Evolutionary conservation across 2,329 filamentous ascomycete species (phyloP), one percentile per base, ranked within the genome.

Genomic region (Aschersonia sp.): DNA sequence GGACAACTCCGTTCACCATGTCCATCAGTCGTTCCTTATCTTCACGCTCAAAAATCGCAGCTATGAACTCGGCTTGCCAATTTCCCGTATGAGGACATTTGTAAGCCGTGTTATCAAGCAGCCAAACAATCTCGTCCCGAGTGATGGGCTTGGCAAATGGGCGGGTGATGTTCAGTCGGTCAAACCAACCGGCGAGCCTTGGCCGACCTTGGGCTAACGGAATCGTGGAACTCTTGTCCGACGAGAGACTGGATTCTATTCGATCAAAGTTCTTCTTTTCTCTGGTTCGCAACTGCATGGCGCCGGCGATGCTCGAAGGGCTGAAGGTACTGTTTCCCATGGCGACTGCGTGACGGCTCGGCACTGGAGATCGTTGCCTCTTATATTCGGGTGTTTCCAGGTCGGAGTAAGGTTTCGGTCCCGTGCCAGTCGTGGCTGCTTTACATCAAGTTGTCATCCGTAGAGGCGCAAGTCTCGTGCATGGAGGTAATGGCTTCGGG

Each of bases 41-140:
- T 55, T 85, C 71, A 57, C 80, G 79, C 52, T 83, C 77, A 56
- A 95, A 94, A 49, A 87, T 85, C 43, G 84, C 86, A 2, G 84
- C 79, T 0, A 94, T 80, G 51, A 89, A 88, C 59, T 95, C 87
- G 30, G 84, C 84, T 57, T 85, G 73, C 87, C 88, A 95, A 46
- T 59, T 62, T 47, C 65, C 66, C 2, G 65, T 62, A 49, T 62
- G 56, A 14, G 66, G 58, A 43, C 68, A 65, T 50, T 78, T 77
- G 61, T 83, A 90, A 5, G 88, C 89, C 3, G 85, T 90, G 58
- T 92, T 95, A 67, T 97, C 88, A 44, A 95, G 71, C 6, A 95
- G 69, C 90, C 90, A 95, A 41, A 95, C 80, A 11, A 77, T 79
- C 61, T 95, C 84, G 40, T 76, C 66, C 12, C 72, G 69, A 47